Evolutionary conservation across 345 rosid genomes (phyloP).

Genomic region (Streptanthus diversifolius): DNA sequence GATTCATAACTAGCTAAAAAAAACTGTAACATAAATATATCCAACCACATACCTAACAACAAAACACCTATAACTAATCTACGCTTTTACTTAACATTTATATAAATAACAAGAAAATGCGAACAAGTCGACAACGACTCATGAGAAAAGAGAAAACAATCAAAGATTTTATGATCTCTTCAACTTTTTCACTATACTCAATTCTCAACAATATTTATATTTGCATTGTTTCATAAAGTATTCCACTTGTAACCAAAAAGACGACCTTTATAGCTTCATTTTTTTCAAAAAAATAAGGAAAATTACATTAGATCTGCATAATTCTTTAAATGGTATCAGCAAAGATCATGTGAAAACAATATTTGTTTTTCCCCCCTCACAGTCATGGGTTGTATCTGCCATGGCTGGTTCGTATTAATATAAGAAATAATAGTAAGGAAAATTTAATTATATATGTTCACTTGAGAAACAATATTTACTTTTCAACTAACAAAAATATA

Average conservation of each 20-base stretch:
- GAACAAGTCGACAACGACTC: not conserved
- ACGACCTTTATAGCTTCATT: not conserved
- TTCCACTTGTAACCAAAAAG: slow-evolving; percentile 24
- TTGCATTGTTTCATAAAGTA: slow-evolving; percentile 13
- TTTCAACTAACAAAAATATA: not conserved
- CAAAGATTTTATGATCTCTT: slow-evolving; percentile 10
- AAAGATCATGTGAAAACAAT: slow-evolving; percentile 30
- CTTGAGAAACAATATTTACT: not conserved
- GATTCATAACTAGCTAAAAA: too few species aligned
- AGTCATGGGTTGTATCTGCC: slow-evolving; percentile 1
- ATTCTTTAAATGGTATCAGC: slow-evolving; percentile 15
- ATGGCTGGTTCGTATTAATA: not conserved
- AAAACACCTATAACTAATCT: too few species aligned
- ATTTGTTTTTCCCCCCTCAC: not conserved
- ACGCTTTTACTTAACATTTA: too few species aligned
- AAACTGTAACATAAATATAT: too few species aligned
- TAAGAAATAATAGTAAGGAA: not conserved
- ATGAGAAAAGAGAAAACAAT: not conserved
- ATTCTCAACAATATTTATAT: slow-evolving; percentile 2
- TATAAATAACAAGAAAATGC: not conserved
- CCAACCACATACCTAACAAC: too few species aligned
- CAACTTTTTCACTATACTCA: slow-evolving; percentile 7
- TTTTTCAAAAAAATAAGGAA: not conserved
- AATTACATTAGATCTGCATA: not conserved
- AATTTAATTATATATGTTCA: not conserved